Percentiles rank a stretch among this genome's conserved stretches.
Conservation (phyloP, 1,284 basidiomycete species). For the Hymenochaete sp. region DNA sequence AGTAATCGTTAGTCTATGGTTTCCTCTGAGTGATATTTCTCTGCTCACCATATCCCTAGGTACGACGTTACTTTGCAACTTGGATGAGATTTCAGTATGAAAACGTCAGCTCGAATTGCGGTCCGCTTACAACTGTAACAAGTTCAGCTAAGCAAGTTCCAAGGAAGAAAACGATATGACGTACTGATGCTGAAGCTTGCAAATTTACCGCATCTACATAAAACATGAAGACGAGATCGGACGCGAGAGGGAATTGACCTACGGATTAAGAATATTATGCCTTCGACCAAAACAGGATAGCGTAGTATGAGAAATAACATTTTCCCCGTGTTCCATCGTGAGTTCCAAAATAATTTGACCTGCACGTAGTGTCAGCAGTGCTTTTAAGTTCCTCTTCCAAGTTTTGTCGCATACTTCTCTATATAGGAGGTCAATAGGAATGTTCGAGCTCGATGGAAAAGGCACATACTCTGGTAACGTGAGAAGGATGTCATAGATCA, state of each 20-base stretch:
- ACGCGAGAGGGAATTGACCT: background rate
- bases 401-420: background rate
- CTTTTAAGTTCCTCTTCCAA: background rate
- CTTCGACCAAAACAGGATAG: constrained; percentile 9
- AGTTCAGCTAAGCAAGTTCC: too few species aligned
- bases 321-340: constrained; percentile 9
- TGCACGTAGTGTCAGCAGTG: background rate
- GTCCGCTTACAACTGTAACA: too few species aligned
- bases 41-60: constrained; percentile 9
- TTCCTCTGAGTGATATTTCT: background rate
- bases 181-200: constrained; percentile 1
- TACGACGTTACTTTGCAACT: constrained; percentile 12
- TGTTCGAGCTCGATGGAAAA: background rate
- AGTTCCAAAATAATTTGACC: constrained; percentile 5
- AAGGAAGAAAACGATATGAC: too few species aligned
- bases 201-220: constrained; percentile 3
- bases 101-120: background rate
- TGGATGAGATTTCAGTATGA: background rate
- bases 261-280: constrained; percentile 7
- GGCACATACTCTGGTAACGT: constrained; percentile 8
- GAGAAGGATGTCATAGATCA: constrained; percentile 13
- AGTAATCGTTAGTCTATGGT: background rate
- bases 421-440: background rate
- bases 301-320: constrained; percentile 4
- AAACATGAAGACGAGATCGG: background rate